Evolutionary conservation across 1,139 yeast species (phyloP).

Genomic region (Candida sojae): DNA sequence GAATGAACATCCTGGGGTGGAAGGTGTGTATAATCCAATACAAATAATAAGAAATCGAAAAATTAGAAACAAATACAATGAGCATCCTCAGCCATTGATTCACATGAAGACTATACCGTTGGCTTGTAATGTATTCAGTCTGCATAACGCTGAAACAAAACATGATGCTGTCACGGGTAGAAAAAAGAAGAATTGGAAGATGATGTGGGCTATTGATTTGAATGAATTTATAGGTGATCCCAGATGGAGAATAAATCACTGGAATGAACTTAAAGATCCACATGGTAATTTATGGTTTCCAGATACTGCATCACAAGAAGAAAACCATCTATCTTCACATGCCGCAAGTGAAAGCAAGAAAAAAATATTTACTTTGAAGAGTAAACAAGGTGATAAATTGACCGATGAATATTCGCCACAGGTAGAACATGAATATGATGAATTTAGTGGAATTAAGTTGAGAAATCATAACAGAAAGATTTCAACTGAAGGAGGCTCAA

Average conservation of each 20-base stretch:
- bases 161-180: constrained; percentile 12
- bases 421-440: neutral
- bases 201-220: constrained; percentile 68
- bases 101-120: constrained; percentile 41
- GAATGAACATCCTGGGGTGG: constrained; percentile 47
- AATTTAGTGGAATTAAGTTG: neutral
- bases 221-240: constrained; percentile 63
- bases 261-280: constrained; percentile 58
- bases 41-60: constrained; percentile 75
- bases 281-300: constrained; percentile 66
- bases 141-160: constrained; percentile 23
- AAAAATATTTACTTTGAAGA: neutral
- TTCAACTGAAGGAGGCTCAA: constrained; percentile 1
- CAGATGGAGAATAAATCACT: constrained; percentile 67
- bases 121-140: constrained; percentile 59
- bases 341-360: neutral
- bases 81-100: constrained; percentile 33
- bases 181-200: constrained; percentile 31
- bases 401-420: neutral
- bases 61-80: constrained; percentile 48
- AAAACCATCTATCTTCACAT: constrained; percentile 3
- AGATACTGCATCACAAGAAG: constrained; percentile 8
- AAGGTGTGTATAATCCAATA: constrained; percentile 77
- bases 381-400: constrained; percentile 2
- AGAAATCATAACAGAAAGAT: neutral